Base-by-base conservation (phyloP, 305 asterid species). In the Solanum chacoense region DNA sequence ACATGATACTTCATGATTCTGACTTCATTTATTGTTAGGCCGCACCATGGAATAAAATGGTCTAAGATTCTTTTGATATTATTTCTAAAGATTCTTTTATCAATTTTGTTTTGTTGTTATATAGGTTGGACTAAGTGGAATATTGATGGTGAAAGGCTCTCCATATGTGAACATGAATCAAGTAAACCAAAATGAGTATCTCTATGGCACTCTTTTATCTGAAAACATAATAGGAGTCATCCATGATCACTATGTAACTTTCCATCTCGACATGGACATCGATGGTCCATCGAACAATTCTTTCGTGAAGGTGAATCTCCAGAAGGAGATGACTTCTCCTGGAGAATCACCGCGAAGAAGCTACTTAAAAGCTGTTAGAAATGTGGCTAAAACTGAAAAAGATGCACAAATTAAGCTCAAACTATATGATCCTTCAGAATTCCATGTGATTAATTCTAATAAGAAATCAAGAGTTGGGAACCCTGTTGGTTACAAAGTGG, bases 401-500 rank as follows among this genome's bases (percentile, higher is more conserved):
- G 99, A 97, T 8, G 98, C 98, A 3, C 98, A 94, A 79, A 92
- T 97, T 11, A 95, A 95, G 95, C 94, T 97, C 91, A 91, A 94
- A 29, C 93, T 96, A 65, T 93, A 94, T 29, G 95, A 95, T 80
- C 99, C 99, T 2, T 92, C 95, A 0, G 99, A 97, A 84, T 97
- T 95, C 92, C 99, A 97, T 26, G 95, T 97, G 63, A 80, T 96
- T 35, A 97, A 97, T 76, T 96, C 98, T 0, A 84, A 91, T 22
- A 96, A 94, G 94, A 93, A 75, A 88, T 94, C 99, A 0, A 90
- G 96, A 86, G 97, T 97, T 1, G 99, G 99, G 34, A 97, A 97
- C 91, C 98, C 98, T 5, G 95, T 92, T 7, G 99, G 99, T 11
- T 97, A 97, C 88, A 97, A 97, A 92, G 92, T 97, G 31, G 99